phyloP scores from a whole-genome alignment of 352 stramenopile genomes.

The Globisporangium alternatum region DNA sequence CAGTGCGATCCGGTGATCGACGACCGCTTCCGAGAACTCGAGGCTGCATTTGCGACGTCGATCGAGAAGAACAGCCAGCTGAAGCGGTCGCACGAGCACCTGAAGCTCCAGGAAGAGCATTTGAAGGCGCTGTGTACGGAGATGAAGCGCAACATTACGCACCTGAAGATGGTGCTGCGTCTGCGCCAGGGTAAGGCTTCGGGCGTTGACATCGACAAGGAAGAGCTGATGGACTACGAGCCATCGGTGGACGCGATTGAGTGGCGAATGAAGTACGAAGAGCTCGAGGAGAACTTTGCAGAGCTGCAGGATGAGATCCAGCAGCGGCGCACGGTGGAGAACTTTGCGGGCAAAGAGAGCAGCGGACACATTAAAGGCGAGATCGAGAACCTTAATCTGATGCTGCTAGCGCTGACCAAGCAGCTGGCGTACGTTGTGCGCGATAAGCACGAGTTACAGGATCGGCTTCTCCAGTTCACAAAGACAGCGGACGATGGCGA shows the following conservation, averaged over 20 bases:
- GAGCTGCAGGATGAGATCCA: constrained; percentile 52
- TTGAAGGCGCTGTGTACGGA: constrained; percentile 48
- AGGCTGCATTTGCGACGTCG: constrained; percentile 54
- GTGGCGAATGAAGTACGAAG: constrained; percentile 83
- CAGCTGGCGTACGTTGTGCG: constrained; percentile 65
- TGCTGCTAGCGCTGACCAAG: constrained; percentile 58
- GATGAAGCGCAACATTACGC: constrained; percentile 54
- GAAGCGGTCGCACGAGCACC: constrained; percentile 49
- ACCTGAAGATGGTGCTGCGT: constrained; percentile 58
- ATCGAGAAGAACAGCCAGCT: constrained; percentile 59
- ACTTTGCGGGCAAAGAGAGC: constrained; percentile 3
- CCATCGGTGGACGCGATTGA: constrained; percentile 74
- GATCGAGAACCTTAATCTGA: constrained; percentile 62
- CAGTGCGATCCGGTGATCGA: constrained; percentile 36
- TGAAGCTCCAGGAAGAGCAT: constrained; percentile 53
- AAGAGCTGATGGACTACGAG: constrained; percentile 39
- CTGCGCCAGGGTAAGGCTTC: constrained; percentile 23
- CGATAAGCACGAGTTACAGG: constrained; percentile 76
- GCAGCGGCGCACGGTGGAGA: constrained; percentile 16
- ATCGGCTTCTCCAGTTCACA: constrained; percentile 26
- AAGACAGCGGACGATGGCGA: constrained; percentile 2
- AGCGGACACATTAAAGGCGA: constrained; percentile 22
- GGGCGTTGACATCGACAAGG: constrained; percentile 19
- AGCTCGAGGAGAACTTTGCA: constrained; percentile 58
- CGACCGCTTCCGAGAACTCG: constrained; percentile 53